Evolutionary conservation across 352 stramenopile species (phyloP), one percentile per base, ranked within the genome.

Genomic region (Phytophthora crassamura): DNA sequence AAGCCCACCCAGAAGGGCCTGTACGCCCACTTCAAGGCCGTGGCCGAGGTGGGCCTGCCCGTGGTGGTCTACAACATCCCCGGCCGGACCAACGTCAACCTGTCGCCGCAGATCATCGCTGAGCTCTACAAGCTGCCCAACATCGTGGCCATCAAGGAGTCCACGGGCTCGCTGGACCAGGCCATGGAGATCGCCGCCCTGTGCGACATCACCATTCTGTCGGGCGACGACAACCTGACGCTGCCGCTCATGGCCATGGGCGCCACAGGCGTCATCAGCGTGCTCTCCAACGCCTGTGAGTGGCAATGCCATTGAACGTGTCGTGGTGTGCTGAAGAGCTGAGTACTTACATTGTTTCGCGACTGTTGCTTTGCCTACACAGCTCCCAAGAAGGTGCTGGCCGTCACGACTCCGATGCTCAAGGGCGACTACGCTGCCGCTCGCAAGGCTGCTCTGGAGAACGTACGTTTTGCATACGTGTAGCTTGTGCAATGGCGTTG

Each of bases 11-110:
- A 99, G 79, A 90, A 95, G 69, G 94, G 91, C 12, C 71, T 99
- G 46, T 95, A 98, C 55, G 80, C 95, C 35, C 96, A 99, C 80
- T 98, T 98, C 76, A 96, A 97, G 85, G 77, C 80, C 7, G 84
- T 96, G 40, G 85, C 86, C 18, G 78, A 78, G 15, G 78, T 97
- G 25, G 94, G 92, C 8, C 70, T 99, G 49, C 97, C 97, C 18
- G 84, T 99, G 43, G 86, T 99, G 35, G 74, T 99, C 48, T 99
- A 99, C 90, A 99, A 99, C 84, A 98, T 99, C 52, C 97, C 97
- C 16, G 94, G 97, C 48, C 85, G 97, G 25, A 99, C 97, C 32
- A 97, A 91, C 53, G 94, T 98, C 52, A 98, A 98, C 76, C 86
- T 99, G 58, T 76, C 84, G 40, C 95, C 97, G 25, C 91, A 98